Evolutionary conservation across 2,329 filamentous ascomycete genomes (phyloP), one percentile per base, ranked within the genome.

Genomic region (Trichoderma pleuroti): DNA sequence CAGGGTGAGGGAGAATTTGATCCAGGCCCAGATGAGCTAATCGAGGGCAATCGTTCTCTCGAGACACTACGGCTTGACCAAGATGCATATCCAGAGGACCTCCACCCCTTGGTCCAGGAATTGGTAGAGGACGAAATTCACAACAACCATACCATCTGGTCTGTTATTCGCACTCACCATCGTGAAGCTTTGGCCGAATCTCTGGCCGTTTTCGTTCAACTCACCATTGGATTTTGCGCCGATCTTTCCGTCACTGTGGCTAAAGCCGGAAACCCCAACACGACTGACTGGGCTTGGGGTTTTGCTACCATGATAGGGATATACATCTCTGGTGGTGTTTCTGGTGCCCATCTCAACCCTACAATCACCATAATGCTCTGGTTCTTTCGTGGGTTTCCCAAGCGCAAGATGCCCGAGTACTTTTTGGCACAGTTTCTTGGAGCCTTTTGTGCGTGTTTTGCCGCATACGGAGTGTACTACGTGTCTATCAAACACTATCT

Each of bases 241-340:
- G 62, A 65, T 11, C 14, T 65, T 65, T 28, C 62, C 18, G 62
- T 65, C 21, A 65, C 62, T 12, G 62, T 65, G 30, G 62, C 62
- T 11, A 65, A 56, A 36, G 62, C 62, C 10, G 62, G 62, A 12
- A 65, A 65, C 18, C 62, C 62, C 21, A 65, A 65, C 26, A 65
- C 62, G 14, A 65, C 62, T 6, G 62, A 52, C 28, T 65, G 62
- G 62, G 62, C 62, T 12, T 65, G 62, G 62, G 62, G 62, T n/a
- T 65, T 65, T 54, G 62, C 62, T 11, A 65, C 42, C 21, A 65
- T 65, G 62, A 65, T 65, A 34, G 62, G 62, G 12, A 65, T 65
- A 32, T 65, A 65, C 46, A 65, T 65, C 21, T 65, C 62, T 36
- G 62, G 62, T 65, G 46, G 46, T 18, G 62, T 65, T 39, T 65